Evolutionary conservation across 2,329 filamentous ascomycete genomes (phyloP).

Genomic region (Cladophialophora chaetospira): DNA sequence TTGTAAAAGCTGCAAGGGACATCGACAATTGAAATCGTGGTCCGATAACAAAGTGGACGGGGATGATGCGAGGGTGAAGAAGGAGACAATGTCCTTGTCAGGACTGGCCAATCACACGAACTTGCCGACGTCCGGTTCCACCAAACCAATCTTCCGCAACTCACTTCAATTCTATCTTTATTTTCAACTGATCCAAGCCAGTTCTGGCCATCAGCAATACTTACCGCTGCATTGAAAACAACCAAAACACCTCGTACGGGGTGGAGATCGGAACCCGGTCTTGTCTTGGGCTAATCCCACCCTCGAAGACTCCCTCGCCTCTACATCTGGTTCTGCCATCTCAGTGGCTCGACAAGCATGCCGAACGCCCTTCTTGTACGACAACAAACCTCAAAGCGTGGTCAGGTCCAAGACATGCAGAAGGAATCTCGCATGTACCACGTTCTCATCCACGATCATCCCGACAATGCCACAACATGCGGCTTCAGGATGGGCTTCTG

Average conservation of each 20-base stretch:
- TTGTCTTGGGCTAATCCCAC: conserved; percentile 18
- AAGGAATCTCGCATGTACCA: conserved; percentile 14
- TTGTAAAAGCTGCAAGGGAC: conserved; percentile 8
- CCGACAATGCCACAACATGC: background rate
- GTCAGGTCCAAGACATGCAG: conserved; percentile 18
- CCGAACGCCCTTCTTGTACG: conserved; percentile 8
- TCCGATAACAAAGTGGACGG: conserved; percentile 2
- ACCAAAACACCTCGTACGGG: background rate
- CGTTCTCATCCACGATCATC: conserved; percentile 8
- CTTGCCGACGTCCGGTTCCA: background rate
- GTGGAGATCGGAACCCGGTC: conserved; percentile 17
- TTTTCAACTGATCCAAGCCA: background rate
- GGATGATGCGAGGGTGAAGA: conserved; percentile 8
- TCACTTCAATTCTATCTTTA: background rate
- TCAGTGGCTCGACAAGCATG: conserved; percentile 13
- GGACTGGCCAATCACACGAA: too few relatives aligned
- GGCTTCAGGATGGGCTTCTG: background rate
- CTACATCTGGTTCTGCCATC: background rate
- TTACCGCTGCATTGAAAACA: conserved; percentile 15
- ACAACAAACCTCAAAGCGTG: conserved; percentile 1
- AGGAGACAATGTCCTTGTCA: conserved; percentile 1
- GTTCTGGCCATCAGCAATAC: background rate
- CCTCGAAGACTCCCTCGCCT: background rate
- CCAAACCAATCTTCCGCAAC: background rate
- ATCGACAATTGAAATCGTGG: conserved; percentile 9